Conservation (phyloP, 768 basidiomycete species). For the Omphalotus guepiniiformis region DNA sequence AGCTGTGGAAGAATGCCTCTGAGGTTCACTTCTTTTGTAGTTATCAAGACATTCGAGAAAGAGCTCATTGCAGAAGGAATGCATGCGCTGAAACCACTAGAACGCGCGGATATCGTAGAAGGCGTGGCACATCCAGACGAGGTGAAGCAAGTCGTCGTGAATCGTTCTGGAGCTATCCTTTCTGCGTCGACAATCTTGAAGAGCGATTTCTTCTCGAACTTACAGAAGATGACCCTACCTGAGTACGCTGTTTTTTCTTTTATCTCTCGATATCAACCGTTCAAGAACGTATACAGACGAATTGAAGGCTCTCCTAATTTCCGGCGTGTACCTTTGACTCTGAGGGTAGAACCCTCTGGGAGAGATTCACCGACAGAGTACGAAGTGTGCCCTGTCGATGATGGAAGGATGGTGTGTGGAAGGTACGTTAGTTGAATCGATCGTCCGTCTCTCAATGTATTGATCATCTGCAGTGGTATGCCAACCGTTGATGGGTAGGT, state of each 20-base stretch:
- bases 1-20: neutral
- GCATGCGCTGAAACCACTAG: conserved; percentile 77
- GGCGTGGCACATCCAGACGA: conserved; percentile 87
- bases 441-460: neutral
- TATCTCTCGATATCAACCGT: conserved; percentile 1
- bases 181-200: conserved; percentile 94
- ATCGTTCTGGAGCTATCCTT: conserved; percentile 79
- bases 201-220: conserved; percentile 88
- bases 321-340: conserved; percentile 69
- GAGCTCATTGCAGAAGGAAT: conserved; percentile 79
- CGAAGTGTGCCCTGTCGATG: conserved; percentile 28
- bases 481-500: conserved; percentile 83
- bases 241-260: conserved; percentile 54
- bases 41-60: conserved; percentile 93
- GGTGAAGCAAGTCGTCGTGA: conserved; percentile 79
- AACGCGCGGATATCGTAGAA: conserved; percentile 60
- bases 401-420: conserved; percentile 70
- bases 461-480: conserved; percentile 69
- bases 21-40: conserved; percentile 30
- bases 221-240: conserved; percentile 95
- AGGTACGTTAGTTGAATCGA: conserved; percentile 40
- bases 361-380: conserved; percentile 32
- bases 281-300: conserved; percentile 40
- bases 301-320: conserved; percentile 96
- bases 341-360: conserved; percentile 31